These are phyloP conservation scores for Funneliformis mosseae DNA, from an alignment of 192 early-diverging fungal genomes.

Conservation along the genomic window DNA sequence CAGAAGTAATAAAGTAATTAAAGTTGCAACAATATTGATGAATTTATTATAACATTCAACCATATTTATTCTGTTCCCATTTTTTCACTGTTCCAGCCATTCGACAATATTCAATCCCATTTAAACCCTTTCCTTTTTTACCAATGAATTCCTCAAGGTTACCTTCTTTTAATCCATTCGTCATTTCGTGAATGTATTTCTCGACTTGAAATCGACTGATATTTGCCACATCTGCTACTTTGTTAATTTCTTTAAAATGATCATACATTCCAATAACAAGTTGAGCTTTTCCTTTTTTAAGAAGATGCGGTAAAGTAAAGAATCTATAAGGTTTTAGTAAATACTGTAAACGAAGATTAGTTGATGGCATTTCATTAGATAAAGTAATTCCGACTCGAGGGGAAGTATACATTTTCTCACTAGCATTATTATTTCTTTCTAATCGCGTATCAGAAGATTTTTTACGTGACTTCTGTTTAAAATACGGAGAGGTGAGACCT, in stretches of 20 bases:
- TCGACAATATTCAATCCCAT: constrained; percentile 11
- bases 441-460: background rate
- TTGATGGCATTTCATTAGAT: background rate
- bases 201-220: background rate
- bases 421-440: background rate
- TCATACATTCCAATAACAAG: constrained; percentile 18
- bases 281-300: constrained; percentile 29
- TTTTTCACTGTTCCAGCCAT: constrained; percentile 26
- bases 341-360: background rate
- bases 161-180: background rate
- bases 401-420: constrained; percentile 1
- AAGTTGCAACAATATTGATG: too few species aligned
- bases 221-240: constrained; percentile 16
- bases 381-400: constrained; percentile 27
- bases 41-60: too few species aligned
- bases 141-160: constrained; percentile 26
- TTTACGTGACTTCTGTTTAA: background rate
- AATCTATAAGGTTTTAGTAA: constrained; percentile 31
- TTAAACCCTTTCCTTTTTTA: constrained; percentile 19
- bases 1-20: too few species aligned
- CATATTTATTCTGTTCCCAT: background rate
- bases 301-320: constrained; percentile 22
- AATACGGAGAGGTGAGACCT: background rate
- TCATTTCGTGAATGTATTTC: constrained; percentile 1
- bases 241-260: constrained; percentile 7